Base-by-base conservation (phyloP, 805 yeast genomes). In the Helenozyma baotianmanensis region DNA sequence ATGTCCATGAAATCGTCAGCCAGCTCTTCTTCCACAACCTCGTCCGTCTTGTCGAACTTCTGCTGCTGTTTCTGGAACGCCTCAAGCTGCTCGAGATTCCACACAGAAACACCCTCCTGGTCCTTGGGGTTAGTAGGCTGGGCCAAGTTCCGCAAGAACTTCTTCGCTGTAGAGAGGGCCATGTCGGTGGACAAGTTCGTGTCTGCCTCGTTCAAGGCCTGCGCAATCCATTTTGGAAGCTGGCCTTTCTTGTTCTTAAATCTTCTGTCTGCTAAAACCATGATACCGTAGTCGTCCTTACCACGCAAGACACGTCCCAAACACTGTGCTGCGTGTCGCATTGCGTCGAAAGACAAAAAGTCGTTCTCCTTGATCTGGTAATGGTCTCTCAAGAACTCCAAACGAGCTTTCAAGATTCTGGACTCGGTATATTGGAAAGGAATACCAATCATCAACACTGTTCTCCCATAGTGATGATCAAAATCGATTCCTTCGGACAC, bases 261-360 rank as follows among this genome's bases (percentile, higher is more conserved):
- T 54, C 99, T 71, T 45, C 96, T 70, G 57, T 92, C 99, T 0
- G 98, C 98, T 40, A 92, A 63, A 26, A 92, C 97, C 99, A 92
- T 92, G 47, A 92, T 83, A 42, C 99, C 99, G 58, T 92, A 92
- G 65, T 92, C 99, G 54, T 92, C 97, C 56, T 92, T 92, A 45
- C 99, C 99, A 65, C 99, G 77, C 42, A 92, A 65, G 34, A 92
- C 98, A 54, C 99, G 78, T 9, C 99, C 99, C 51, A 92, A 63
- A 62, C 99, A 92, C 59, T 92, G 99, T 0, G 99, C 97, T 4
- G 97, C 99, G 63, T 92, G 99, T 54, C 99, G 78, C 98, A 92
- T 92, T 10, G 99, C 99, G 61, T 92, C 99, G 70, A 92, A 92
- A 9, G 97, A 89, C 23, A 92, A 57, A 54, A 92, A 92, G 51